Evolutionary conservation across 345 rosid genomes (phyloP).

Genomic region (Arabidopsis arenosa): DNA sequence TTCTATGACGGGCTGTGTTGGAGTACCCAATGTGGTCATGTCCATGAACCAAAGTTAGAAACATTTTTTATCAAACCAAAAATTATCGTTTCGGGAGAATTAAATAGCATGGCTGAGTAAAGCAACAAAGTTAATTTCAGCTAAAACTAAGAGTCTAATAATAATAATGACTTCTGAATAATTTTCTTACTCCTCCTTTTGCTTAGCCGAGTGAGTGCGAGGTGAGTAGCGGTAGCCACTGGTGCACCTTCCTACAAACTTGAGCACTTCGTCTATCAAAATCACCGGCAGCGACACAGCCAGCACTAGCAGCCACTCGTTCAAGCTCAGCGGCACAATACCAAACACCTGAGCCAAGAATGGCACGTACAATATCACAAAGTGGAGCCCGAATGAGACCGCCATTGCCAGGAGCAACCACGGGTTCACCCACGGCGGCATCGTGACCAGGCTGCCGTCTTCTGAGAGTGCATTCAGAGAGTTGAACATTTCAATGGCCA

Average conservation of each 20-base stretch:
- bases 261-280: slow-evolving; percentile 83
- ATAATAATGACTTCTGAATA: slow-evolving; percentile 19
- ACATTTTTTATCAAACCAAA: too few relatives aligned
- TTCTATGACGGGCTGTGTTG: too few relatives aligned
- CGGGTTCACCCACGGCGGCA: slow-evolving; percentile 98
- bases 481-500: slow-evolving; percentile 97
- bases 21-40: too few relatives aligned
- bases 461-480: slow-evolving; percentile 94
- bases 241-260: slow-evolving; percentile 75
- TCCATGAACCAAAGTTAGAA: too few relatives aligned
- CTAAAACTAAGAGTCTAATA: slow-evolving; percentile 24
- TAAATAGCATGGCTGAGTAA: not conserved
- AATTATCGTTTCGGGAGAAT: too few relatives aligned
- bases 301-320: slow-evolving; percentile 89
- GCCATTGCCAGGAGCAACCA: slow-evolving; percentile 73
- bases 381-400: slow-evolving; percentile 83
- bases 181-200: slow-evolving; percentile 47
- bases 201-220: slow-evolving; percentile 50
- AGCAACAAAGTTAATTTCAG: slow-evolving; percentile 30
- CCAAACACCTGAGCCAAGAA: slow-evolving; percentile 88
- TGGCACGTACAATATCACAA: slow-evolving; percentile 86
- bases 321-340: slow-evolving; percentile 82
- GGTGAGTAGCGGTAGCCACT: slow-evolving; percentile 48
- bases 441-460: slow-evolving; percentile 77
- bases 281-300: slow-evolving; percentile 85